Conservation (phyloP, 2,329 filamentous ascomycete genomes). For the Trichoderma harzianum region DNA sequence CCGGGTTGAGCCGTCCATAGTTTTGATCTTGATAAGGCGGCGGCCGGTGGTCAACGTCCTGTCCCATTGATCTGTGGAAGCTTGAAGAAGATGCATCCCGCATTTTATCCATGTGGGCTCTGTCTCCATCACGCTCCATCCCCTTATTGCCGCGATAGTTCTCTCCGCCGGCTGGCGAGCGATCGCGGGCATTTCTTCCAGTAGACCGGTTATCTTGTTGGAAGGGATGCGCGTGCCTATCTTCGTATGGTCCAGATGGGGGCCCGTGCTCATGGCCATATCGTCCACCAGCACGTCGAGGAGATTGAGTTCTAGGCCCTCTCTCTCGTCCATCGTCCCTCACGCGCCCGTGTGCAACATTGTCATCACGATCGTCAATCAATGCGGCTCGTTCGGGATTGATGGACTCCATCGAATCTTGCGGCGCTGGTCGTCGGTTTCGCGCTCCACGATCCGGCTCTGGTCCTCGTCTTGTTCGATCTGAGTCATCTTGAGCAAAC, state of each 20-base stretch:
- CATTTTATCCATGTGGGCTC: slow-evolving; percentile 35
- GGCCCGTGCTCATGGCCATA: slow-evolving; percentile 30
- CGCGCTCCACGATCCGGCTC: slow-evolving; percentile 32
- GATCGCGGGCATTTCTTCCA: slow-evolving; percentile 33
- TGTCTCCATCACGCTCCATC: slow-evolving; percentile 39
- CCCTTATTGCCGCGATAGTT: slow-evolving; percentile 34
- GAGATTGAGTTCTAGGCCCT: slow-evolving; percentile 44
- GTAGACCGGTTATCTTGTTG: slow-evolving; percentile 32
- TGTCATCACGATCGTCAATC: slow-evolving; percentile 38
- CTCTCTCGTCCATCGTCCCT: slow-evolving; percentile 47
- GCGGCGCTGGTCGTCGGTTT: slow-evolving; percentile 27
- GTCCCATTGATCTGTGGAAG: slow-evolving; percentile 39
- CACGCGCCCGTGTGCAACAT: slow-evolving; percentile 33
- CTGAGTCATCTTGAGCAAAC: slow-evolving; percentile 37
- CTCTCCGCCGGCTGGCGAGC: slow-evolving; percentile 28
- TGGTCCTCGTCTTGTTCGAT: slow-evolving; percentile 26
- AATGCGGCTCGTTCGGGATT: slow-evolving; percentile 49
- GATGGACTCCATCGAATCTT: slow-evolving; percentile 36
- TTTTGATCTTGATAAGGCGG: slow-evolving; percentile 57
- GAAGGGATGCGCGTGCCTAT: slow-evolving; percentile 44
- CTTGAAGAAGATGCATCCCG: slow-evolving; percentile 34
- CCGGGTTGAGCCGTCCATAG: slow-evolving; percentile 59
- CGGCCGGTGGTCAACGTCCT: slow-evolving; percentile 50
- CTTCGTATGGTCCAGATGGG: slow-evolving; percentile 42
- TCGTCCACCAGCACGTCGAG: slow-evolving; percentile 41